Percentiles rank a stretch among this genome's conserved stretches.
Conservation (phyloP, 306 rosid species). For the Dalbergia oliveri region DNA sequence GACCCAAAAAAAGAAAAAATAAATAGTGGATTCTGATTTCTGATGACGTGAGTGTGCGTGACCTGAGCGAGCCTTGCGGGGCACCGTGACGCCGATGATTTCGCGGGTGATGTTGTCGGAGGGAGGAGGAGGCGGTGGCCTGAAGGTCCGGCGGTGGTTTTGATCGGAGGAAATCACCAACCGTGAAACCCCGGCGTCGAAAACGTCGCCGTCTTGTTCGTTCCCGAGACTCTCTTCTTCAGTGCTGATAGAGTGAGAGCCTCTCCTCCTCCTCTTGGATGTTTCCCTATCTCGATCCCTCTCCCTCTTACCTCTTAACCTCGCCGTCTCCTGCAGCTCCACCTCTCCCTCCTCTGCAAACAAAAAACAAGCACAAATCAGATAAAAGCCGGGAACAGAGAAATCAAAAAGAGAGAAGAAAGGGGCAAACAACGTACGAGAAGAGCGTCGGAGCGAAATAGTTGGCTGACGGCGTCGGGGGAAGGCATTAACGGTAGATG, state of each 20-base stretch:
- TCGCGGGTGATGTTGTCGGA: slow-evolving; percentile 39
- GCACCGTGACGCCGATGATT: slow-evolving; percentile 58
- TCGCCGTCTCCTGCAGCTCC: slow-evolving; percentile 17
- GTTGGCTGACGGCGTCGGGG: slow-evolving; percentile 5
- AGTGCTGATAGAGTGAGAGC: slow-evolving; percentile 37
- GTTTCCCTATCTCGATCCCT: slow-evolving; percentile 45
- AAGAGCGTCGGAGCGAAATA: slow-evolving; percentile 16
- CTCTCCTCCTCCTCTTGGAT: slow-evolving; percentile 52
- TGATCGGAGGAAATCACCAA: slow-evolving; percentile 47
- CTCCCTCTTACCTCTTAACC: slow-evolving; percentile 44
- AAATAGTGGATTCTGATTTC: background rate
- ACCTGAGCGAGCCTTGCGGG: slow-evolving; percentile 78
- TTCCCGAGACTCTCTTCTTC: slow-evolving; percentile 49
- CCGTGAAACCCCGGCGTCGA: slow-evolving; percentile 1
- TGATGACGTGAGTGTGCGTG: background rate
- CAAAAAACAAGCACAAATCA: background rate
- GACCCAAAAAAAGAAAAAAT: no score
- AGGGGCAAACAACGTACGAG: background rate
- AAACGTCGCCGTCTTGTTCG: slow-evolving; percentile 6
- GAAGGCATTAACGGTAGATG: slow-evolving; percentile 12
- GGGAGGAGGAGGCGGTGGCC: background rate
- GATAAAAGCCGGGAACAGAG: background rate
- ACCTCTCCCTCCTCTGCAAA: background rate
- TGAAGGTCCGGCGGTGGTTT: slow-evolving; percentile 34
- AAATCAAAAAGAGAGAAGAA: background rate